Base-by-base conservation (phyloP, 2,329 filamentous ascomycete species). In the Sporothrix pseudoabietina region DNA sequence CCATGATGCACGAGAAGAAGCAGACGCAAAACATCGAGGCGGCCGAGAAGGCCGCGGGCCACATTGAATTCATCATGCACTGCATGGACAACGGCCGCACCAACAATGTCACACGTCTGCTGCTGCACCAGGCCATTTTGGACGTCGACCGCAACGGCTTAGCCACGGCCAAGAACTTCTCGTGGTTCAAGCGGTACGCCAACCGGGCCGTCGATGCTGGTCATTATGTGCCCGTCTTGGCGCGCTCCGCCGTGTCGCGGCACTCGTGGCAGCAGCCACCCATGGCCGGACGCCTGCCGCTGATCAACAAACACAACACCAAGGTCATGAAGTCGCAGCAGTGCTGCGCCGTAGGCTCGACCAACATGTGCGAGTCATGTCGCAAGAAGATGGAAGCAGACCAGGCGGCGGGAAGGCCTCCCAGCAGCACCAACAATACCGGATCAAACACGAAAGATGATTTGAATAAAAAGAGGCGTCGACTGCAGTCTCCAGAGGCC, bases 61-160 rank as follows among this genome's bases (percentile, higher is more conserved):
- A 87, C 68, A 85, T 98, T 6, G 90, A 95, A 78, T 94, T 95
- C 76, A 84, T 97, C 54, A 82, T 97, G 4, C 86, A 88, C 22
- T 92, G 92, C 4, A 94, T 98, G 89, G 90, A 93, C 71, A 88
- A 90, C 74, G 91, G 92, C 69, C 87, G 87, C 52, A 88, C 89
- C 72, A 94, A 96, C 78, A 85, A 89, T 1, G 87, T 98, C 41
- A 94, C 93, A 0, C 89, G 91, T 61, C 93, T 92, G 0, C 97
- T 97, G 79, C 84, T 97, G n/a, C 90, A 91, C 12, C 94, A 98
- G 79, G 84, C 95, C 0, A 88, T 94, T 73, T 85, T 94, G n/a
- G 94, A 98, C 77, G 88, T 97, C 9, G 89, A 94, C 49, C 79
- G 80, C 44, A 86, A 85, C 74, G 82, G 81, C 0, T 78, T 88